phyloP scores from a whole-genome alignment of 2,329 filamentous ascomycete species.

The Claviceps citrina region DNA sequence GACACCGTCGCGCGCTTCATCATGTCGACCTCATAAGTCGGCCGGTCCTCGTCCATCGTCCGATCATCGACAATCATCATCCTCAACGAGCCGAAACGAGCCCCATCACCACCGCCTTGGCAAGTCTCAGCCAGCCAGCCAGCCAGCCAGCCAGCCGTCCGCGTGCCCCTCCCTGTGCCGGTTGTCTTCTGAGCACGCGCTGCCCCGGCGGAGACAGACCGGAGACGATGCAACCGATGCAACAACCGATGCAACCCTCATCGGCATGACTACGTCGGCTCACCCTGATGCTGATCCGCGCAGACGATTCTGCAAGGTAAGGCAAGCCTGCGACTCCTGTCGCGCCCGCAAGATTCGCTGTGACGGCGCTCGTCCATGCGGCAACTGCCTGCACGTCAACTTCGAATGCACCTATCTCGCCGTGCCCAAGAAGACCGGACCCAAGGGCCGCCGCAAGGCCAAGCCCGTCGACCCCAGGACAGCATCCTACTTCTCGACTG shows the following conservation, averaged over 20 bases:
- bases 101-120: not conserved
- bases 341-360: slow-evolving; percentile 17
- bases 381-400: slow-evolving; percentile 11
- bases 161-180: not conserved
- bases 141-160: not conserved
- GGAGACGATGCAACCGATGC: too few relatives aligned
- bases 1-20: not conserved
- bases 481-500: slow-evolving; percentile 2
- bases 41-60: not conserved
- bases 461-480: not conserved
- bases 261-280: slow-evolving; percentile 2
- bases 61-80: not conserved
- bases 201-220: not conserved
- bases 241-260: slow-evolving; percentile 2
- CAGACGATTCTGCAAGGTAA: slow-evolving; percentile 9
- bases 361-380: slow-evolving; percentile 14
- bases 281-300: not conserved
- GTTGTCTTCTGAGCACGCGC: not conserved
- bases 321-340: slow-evolving; percentile 19
- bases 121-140: not conserved
- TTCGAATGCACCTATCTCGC: slow-evolving; percentile 16
- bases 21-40: not conserved
- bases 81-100: not conserved
- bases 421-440: slow-evolving; percentile 18
- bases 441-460: slow-evolving; percentile 10